These are phyloP conservation scores for Avena insularis DNA, from an alignment of 176 grass and related monocot species.

Conservation along the genomic window DNA sequence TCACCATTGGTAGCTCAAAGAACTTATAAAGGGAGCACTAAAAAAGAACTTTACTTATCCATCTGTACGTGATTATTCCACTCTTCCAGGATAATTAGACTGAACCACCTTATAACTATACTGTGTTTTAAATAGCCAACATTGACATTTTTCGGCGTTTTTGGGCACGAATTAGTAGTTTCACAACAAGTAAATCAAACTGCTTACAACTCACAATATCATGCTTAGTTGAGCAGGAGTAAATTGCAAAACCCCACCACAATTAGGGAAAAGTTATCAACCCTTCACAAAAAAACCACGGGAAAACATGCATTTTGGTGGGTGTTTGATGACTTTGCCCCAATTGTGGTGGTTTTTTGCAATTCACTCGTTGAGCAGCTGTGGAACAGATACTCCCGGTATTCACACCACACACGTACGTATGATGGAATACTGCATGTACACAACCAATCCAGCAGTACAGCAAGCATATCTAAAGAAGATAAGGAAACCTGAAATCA, in stretches of 20 bases:
- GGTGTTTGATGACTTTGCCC: no score
- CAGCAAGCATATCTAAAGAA: constrained; percentile 28
- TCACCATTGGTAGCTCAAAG: neutral
- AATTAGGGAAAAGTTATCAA: no score
- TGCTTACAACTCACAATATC: constrained; percentile 10
- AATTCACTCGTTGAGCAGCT: neutral
- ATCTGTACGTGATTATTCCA: neutral
- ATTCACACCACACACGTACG: constrained; percentile 26
- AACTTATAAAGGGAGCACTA: neutral
- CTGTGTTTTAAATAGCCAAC: constrained; percentile 13
- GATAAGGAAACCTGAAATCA: constrained; percentile 31
- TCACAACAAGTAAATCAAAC: constrained; percentile 12
- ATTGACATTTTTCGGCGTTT: neutral
- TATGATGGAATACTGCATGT: constrained; percentile 18
- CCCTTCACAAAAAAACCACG: no score
- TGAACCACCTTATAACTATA: constrained; percentile 24
- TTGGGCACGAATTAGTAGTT: neutral
- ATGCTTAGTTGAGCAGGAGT: neutral
- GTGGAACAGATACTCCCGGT: neutral
- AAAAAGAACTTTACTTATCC: neutral
- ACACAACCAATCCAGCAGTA: constrained; percentile 12
- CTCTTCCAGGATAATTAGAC: constrained; percentile 22
- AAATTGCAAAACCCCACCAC: no score
- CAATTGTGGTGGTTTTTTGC: no score
- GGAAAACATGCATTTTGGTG: no score